Conservation (phyloP, 1,284 basidiomycete genomes). For the Amylostereum areolatum region DNA sequence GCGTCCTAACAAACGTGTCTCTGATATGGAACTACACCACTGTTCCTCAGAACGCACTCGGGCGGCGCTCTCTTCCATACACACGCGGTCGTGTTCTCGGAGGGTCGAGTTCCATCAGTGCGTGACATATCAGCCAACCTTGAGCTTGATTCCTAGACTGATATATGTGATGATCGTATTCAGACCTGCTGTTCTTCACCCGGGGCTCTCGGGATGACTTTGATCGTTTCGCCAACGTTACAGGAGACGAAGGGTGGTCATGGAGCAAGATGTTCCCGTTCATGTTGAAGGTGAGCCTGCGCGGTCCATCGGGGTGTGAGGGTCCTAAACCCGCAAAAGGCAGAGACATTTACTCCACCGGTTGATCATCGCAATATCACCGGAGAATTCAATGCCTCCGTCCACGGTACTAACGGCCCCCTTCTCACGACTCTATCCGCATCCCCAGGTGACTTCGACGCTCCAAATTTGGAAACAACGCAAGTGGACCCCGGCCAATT, state of each 20-base stretch:
- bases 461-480: conserved; percentile 9
- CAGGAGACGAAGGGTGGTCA: neutral
- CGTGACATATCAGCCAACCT: neutral
- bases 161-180: neutral
- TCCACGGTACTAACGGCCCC: conserved; percentile 16
- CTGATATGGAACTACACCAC: conserved; percentile 1
- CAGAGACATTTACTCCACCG: conserved; percentile 13
- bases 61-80: neutral
- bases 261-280: neutral
- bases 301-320: neutral
- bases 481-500: conserved; percentile 12
- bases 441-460: conserved; percentile 7
- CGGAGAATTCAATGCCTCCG: conserved; percentile 13
- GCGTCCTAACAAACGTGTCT: neutral
- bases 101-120: neutral
- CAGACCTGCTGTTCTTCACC: neutral
- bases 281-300: neutral
- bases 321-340: neutral
- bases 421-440: conserved; percentile 12
- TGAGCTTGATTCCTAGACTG: neutral
- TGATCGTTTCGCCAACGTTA: neutral
- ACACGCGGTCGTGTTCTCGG: neutral
- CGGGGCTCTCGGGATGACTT: neutral
- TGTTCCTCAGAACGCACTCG: neutral
- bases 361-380: conserved; percentile 14